Evolutionary conservation across 345 rosid species (phyloP).

Genomic region (Hirschfeldia incana): DNA sequence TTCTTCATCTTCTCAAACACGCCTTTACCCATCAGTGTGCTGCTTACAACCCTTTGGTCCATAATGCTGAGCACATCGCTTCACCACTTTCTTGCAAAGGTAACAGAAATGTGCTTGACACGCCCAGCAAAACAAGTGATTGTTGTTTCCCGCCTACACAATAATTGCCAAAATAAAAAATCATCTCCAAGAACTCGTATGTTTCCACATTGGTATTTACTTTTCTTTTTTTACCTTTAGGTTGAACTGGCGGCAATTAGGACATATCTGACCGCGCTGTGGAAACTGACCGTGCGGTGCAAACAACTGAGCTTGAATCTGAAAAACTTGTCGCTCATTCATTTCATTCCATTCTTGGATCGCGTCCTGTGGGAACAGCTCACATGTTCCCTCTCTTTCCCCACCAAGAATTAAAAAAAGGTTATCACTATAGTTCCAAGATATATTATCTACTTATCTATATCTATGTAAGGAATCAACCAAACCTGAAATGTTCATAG

Average conservation of each 20-base stretch:
- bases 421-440: constrained; percentile 6
- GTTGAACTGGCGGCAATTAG: constrained; percentile 72
- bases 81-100: constrained; percentile 68
- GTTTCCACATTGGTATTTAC: neutral
- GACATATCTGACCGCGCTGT: constrained; percentile 47
- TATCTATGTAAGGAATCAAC: constrained; percentile 3
- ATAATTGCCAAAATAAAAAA: neutral
- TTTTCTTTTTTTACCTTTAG: constrained; percentile 50
- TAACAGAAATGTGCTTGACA: constrained; percentile 80
- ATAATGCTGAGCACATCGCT: constrained; percentile 62
- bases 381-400: constrained; percentile 61
- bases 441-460: neutral
- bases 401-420: neutral
- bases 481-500: constrained; percentile 79
- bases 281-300: constrained; percentile 38
- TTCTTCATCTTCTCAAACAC: constrained; percentile 9
- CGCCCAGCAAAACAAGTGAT: constrained; percentile 82
- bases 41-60: constrained; percentile 95
- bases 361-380: constrained; percentile 57
- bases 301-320: constrained; percentile 49
- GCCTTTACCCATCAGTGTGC: constrained; percentile 56
- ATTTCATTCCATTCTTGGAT: constrained; percentile 59
- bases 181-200: neutral
- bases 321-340: constrained; percentile 51
- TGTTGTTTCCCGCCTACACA: constrained; percentile 70